Evolutionary conservation across 352 stramenopile species (phyloP), one percentile per base, ranked within the genome.

Genomic region (Globisporangium paroecandrum): DNA sequence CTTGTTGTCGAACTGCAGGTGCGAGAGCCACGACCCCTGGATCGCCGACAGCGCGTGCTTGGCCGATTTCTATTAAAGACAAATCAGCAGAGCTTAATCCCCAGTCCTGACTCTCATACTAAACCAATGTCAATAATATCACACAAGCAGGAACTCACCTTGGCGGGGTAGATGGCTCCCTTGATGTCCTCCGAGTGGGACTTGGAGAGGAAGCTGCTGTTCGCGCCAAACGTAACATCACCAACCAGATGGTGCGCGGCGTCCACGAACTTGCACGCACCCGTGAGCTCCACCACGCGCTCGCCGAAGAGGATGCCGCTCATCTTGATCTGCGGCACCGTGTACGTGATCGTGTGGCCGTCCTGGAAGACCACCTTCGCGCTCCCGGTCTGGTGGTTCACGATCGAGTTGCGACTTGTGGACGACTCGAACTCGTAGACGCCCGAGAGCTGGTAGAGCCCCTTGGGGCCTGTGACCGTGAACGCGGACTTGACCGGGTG

Each of bases 251-350:
- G 55, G 38, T 87, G 75, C 8, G 55, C 32, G 0, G 62, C 38
- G 69, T 93, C 83, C 15, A 80, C 72, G 32, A 93, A 91, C 24
- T 73, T 78, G 25, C 77, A 79, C 1, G 71, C 58, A 58, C 85
- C 85, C 3, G 76, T 73, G 47, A 91, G 82, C 66, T 91, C 85
- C 15, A 93, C 83, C 25, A 90, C 75, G 6, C 83, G 85, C 20
- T 93, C 83, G 2, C 85, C 85, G 13, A 91, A 81, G 32, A 93
- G 68, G 20, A 93, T 67, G 4, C 85, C 85, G 51, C 75, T 89
- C 83, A 91, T 91, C 78, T 91, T 93, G 74, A 93, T 89, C 67
- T 93, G 82, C 18, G 85, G 83, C 62, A 91, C 73, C 0, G 79
- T 88, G 71, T 90, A 90, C 53, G 75, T 81, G 69, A 93, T 78